A percentile compares a stretch with the other conserved stretches of the same genome.
Evolutionary conservation across 495 filamentous ascomycete genomes (phyloP).

Genomic region (Beverwykella pulmonaria): DNA sequence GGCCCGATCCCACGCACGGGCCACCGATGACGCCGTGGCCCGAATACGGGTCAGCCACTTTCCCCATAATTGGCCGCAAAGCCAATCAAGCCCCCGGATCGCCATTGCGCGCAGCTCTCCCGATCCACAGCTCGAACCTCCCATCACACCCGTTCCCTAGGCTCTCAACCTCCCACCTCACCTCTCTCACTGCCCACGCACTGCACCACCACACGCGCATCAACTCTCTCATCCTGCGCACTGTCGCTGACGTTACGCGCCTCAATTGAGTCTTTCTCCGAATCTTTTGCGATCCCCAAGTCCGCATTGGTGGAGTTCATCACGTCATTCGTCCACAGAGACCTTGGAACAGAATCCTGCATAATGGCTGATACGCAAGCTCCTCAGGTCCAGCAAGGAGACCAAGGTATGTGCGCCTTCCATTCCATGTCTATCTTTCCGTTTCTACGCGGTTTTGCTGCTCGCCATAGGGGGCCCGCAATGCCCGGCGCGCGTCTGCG

Average conservation of each 20-base stretch:
- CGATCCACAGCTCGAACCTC: conserved; percentile 17
- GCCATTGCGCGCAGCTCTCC: conserved; percentile 19
- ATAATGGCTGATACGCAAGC: conserved; percentile 47
- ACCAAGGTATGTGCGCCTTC: conserved; percentile 46
- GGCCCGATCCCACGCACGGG: conserved; percentile 20
- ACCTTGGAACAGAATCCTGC: conserved; percentile 9
- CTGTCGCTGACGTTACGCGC: conserved; percentile 20
- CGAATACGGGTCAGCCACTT: conserved; percentile 30
- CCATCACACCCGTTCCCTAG: conserved; percentile 20
- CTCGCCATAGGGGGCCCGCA: background rate
- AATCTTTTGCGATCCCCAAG: conserved; percentile 14
- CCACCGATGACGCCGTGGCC: conserved; percentile 32
- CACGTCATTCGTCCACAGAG: conserved; percentile 21
- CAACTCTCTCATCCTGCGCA: conserved; percentile 19
- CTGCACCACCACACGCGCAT: conserved; percentile 28
- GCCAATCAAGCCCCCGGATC: conserved; percentile 32
- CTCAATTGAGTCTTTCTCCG: conserved; percentile 21
- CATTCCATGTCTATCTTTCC: background rate
- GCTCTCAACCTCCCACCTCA: conserved; percentile 19
- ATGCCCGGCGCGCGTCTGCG: conserved; percentile 12
- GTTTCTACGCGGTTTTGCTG: background rate
- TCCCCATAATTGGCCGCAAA: conserved; percentile 20
- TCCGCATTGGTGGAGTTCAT: conserved; percentile 9
- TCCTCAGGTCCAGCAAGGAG: conserved; percentile 49
- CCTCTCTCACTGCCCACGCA: conserved; percentile 6